Evolutionary conservation across 805 yeast genomes (phyloP), one percentile per base, ranked within the genome.

Genomic region (Schizosaccharomyces japonicus): DNA sequence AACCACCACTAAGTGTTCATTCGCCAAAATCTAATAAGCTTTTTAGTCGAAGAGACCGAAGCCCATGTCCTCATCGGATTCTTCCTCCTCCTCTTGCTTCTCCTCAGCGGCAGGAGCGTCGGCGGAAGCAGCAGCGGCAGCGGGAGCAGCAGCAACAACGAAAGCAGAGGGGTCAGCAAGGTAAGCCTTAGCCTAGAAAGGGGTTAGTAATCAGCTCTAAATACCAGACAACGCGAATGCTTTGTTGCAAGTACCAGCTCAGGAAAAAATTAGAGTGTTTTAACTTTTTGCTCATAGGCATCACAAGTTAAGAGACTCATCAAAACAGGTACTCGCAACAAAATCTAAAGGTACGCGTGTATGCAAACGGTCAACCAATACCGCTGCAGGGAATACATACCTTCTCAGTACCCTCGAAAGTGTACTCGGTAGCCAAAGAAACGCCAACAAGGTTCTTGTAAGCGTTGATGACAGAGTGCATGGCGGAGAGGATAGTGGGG

Each of bases 401-500:
- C 59, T 87, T 85, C 76, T 85, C 99, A 60, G 94, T 81, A 70
- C 94, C 96, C 72, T 92, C 95, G 75, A 79, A 90, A 65, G 95
- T 80, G 82, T 85, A 90, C 69, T 90, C 95, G 65, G 96, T 78
- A 65, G 95, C 98, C 71, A 90, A 74, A 57, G 98, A 92, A 64
- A 90, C 76, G 64, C 96, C 94, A 69, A 90, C 75, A 65, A 90
- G 76, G 75, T 87, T 80, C 92, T 90, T 90, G 92, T 90, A 90
- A 78, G 81, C 78, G 94, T 90, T 90, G 76, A 90, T 78, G 69
- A 90, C 75, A 63, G 90, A 77, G 94, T 90, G 96, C 66, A 93
- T 85, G 66, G 90, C 98, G 62, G 98, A 83, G 70, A 96, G 95
- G 67, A 90, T 72, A 66, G 99, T 90, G 76, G 99, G 99, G 93